Conservation (phyloP, 805 yeast genomes). For the Ogataea trehaloabstinens region DNA sequence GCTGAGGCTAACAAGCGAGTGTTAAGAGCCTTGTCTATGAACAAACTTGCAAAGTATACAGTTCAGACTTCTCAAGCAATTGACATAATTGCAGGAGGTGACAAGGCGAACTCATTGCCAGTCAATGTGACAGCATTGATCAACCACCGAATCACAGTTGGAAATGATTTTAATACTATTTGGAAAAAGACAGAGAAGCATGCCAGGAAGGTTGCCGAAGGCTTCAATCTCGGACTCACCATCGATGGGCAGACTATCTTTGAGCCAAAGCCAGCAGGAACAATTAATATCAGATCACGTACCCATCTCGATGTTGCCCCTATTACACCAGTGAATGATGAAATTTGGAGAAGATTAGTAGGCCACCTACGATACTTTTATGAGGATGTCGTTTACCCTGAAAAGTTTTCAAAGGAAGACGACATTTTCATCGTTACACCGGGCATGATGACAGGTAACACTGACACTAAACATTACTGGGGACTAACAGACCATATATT, state of each 20-base stretch:
- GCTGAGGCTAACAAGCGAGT: constrained; percentile 33
- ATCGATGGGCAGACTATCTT: constrained; percentile 33
- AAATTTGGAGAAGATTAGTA: constrained; percentile 53
- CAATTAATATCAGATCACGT: constrained; percentile 20
- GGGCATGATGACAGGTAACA: constrained; percentile 62
- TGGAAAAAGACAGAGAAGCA: constrained; percentile 35
- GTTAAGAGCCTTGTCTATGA: constrained; percentile 15
- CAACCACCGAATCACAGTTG: constrained; percentile 65
- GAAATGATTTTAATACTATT: constrained; percentile 45
- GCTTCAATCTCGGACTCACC: constrained; percentile 47
- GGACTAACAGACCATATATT: constrained; percentile 56
- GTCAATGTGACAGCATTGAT: constrained; percentile 53
- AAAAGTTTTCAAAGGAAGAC: constrained; percentile 13
- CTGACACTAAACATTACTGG: constrained; percentile 72
- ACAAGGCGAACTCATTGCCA: constrained; percentile 75
- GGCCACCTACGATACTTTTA: constrained; percentile 63
- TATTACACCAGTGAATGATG: constrained; percentile 40
- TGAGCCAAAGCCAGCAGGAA: constrained; percentile 22
- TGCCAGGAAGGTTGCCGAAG: constrained; percentile 42
- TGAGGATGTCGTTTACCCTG: constrained; percentile 47
- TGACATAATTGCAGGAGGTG: constrained; percentile 68
- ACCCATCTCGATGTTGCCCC: constrained; percentile 43
- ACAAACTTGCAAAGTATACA: constrained; percentile 31
- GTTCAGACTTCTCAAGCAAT: constrained; percentile 66
- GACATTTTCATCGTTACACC: constrained; percentile 46